Evolutionary conservation across 2,329 filamentous ascomycete species (phyloP).

Genomic region (Ilyonectria destructans): DNA sequence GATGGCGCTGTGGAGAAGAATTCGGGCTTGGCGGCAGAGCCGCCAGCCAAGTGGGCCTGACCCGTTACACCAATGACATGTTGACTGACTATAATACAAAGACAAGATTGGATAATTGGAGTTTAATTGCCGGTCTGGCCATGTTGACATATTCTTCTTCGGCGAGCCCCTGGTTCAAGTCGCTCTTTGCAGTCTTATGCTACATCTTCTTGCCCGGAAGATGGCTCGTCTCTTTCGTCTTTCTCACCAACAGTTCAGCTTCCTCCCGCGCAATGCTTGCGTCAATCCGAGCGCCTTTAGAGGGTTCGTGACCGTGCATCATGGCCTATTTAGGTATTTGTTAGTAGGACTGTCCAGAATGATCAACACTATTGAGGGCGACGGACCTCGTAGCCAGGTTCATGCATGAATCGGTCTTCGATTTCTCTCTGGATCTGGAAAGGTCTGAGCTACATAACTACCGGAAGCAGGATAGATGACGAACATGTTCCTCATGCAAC

Average conservation of each 20-base stretch:
- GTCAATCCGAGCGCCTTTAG: slow-evolving; percentile 15
- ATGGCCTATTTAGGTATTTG: slow-evolving; percentile 16
- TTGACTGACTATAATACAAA: slow-evolving; percentile 9
- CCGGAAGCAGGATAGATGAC: slow-evolving; percentile 15
- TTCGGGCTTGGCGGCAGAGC: too few species aligned
- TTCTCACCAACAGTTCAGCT: slow-evolving; percentile 12
- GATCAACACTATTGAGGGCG: slow-evolving; percentile 10
- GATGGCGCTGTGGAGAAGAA: too few species aligned
- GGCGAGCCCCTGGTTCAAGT: slow-evolving; percentile 5
- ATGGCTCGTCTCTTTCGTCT: slow-evolving; percentile 4
- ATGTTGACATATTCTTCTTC: slow-evolving; percentile 8
- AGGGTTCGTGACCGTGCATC: slow-evolving; percentile 12
- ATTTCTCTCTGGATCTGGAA: slow-evolving; percentile 15
- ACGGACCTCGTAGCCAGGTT: slow-evolving; percentile 13
- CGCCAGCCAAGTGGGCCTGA: too few species aligned
- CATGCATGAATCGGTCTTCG: slow-evolving; percentile 16
- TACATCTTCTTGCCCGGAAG: slow-evolving; percentile 17
- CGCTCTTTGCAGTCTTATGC: slow-evolving; percentile 6
- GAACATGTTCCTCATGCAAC: slow-evolving; percentile 16
- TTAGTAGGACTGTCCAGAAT: slow-evolving; percentile 9
- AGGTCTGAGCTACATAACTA: slow-evolving; percentile 10
- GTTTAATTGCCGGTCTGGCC: slow-evolving; percentile 9
- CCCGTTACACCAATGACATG: slow-evolving; percentile 3
- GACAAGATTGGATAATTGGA: slow-evolving; percentile 7
- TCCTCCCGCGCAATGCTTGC: slow-evolving; percentile 18